A percentile compares a stretch with the other conserved stretches of the same genome.
phyloP scores from a whole-genome alignment of 148 eudicot genomes.

The Chenopodium album region DNA sequence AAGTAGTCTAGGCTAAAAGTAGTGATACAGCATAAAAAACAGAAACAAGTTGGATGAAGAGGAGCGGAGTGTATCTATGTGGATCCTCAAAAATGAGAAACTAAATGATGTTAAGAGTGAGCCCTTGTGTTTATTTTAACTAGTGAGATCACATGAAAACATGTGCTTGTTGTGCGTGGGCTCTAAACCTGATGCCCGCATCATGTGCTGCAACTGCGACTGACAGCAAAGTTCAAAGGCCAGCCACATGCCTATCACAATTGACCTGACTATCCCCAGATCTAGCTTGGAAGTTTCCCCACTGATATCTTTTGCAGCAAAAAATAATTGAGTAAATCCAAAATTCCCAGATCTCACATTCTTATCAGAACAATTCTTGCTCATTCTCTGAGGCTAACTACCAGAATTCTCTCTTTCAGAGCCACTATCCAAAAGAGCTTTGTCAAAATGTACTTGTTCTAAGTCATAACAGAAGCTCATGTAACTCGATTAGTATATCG shows the following conservation, averaged over 20 bases:
- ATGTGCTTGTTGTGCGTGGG: not conserved
- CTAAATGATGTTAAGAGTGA: not conserved
- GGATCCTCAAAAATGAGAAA: not conserved
- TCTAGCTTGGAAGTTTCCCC: not conserved
- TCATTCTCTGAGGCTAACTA: too few relatives aligned
- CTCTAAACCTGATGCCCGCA: not conserved
- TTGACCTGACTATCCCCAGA: not conserved
- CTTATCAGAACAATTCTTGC: not conserved
- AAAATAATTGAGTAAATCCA: not conserved
- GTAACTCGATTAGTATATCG: not conserved
- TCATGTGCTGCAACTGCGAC: not conserved
- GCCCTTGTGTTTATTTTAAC: not conserved
- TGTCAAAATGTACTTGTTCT: too few relatives aligned
- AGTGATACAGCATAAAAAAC: too few relatives aligned
- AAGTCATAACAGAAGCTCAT: not conserved
- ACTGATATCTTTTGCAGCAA: not conserved
- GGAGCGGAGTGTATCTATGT: not conserved
- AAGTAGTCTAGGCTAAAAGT: too few relatives aligned
- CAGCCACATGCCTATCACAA: not conserved
- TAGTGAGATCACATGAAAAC: not conserved
- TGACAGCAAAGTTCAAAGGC: conserved; percentile 7
- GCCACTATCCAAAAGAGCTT: not conserved
- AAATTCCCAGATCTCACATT: not conserved
- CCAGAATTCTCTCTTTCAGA: not conserved
- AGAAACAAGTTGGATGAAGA: too few relatives aligned